These are phyloP conservation scores for Alternaria solani DNA, from an alignment of 2,329 filamentous ascomycete genomes.

Conservation along the genomic window DNA sequence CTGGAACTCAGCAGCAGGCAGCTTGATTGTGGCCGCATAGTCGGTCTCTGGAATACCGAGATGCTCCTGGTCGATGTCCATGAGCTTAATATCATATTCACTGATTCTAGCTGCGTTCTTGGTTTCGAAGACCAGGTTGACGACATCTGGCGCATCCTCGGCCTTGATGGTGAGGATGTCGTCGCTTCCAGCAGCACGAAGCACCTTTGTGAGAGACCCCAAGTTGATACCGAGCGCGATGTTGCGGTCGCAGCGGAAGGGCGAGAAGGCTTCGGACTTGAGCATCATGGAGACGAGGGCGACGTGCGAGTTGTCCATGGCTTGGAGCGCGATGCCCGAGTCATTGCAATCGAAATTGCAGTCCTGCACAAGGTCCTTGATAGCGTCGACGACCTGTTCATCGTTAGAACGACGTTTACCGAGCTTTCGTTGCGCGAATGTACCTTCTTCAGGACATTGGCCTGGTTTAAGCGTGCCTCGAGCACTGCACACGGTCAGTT, in stretches of 20 bases:
- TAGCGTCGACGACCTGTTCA: slow-evolving; percentile 89
- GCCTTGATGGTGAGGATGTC: slow-evolving; percentile 97
- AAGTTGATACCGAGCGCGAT: slow-evolving; percentile 98
- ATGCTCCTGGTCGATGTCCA: slow-evolving; percentile 99
- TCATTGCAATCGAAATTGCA: slow-evolving; percentile 99
- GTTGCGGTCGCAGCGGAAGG: slow-evolving; percentile 98
- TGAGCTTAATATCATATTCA: slow-evolving; percentile 99
- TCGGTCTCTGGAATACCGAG: slow-evolving; percentile 99
- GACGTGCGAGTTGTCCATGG: slow-evolving; percentile 99
- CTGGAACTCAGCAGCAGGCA: slow-evolving; percentile 91
- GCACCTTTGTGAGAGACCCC: slow-evolving; percentile 93
- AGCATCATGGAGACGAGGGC: slow-evolving; percentile 99
- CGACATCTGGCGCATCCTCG: slow-evolving; percentile 92
- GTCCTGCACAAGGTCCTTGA: slow-evolving; percentile 99
- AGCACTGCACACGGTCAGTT: slow-evolving; percentile 68
- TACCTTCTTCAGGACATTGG: slow-evolving; percentile 93
- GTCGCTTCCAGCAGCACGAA: slow-evolving; percentile 91
- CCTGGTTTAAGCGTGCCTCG: slow-evolving; percentile 97
- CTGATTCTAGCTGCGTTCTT: slow-evolving; percentile 86
- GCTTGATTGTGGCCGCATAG: slow-evolving; percentile 87
- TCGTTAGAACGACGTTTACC: slow-evolving; percentile 17
- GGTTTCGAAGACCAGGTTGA: slow-evolving; percentile 96
- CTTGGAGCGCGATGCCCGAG: slow-evolving; percentile 95
- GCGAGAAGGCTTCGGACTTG: slow-evolving; percentile 91
- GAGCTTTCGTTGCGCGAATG: background rate